Percentiles rank a stretch among this genome's conserved stretches.
Conservation (phyloP, 441 rosid genomes). For the Isatis lusitanica region DNA sequence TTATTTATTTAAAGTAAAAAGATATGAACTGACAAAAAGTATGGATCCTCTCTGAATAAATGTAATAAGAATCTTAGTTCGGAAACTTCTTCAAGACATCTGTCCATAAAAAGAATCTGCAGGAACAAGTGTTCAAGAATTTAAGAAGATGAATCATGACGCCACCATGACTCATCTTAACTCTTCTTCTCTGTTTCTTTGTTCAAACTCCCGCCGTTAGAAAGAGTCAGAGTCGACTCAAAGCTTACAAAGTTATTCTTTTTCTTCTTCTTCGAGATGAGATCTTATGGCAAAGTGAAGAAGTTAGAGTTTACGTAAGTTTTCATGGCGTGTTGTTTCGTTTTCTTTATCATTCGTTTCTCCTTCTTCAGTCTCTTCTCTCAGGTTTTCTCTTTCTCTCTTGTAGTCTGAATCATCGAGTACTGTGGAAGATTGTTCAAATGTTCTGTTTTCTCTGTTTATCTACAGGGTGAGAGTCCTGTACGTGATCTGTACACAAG, state of each 20-base stretch:
- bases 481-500: conserved; percentile 36
- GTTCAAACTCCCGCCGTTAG: neutral
- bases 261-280: conserved; percentile 20
- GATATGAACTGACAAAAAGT: neutral
- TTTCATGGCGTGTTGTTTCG: conserved; percentile 43
- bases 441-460: neutral
- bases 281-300: conserved; percentile 38
- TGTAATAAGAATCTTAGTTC: neutral
- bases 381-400: conserved; percentile 36
- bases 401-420: neutral
- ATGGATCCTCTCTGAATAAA: no score
- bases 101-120: neutral
- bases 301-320: conserved; percentile 44
- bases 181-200: neutral
- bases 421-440: neutral
- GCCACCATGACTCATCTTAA: no score
- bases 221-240: neutral
- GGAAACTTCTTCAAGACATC: neutral
- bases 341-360: conserved; percentile 54
- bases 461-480: conserved; percentile 29
- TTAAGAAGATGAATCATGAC: neutral
- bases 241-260: neutral
- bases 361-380: conserved; percentile 46
- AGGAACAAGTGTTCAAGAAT: neutral
- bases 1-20: neutral